phyloP scores from a whole-genome alignment of 345 rosid genomes.

The Ailanthus altissimus region DNA sequence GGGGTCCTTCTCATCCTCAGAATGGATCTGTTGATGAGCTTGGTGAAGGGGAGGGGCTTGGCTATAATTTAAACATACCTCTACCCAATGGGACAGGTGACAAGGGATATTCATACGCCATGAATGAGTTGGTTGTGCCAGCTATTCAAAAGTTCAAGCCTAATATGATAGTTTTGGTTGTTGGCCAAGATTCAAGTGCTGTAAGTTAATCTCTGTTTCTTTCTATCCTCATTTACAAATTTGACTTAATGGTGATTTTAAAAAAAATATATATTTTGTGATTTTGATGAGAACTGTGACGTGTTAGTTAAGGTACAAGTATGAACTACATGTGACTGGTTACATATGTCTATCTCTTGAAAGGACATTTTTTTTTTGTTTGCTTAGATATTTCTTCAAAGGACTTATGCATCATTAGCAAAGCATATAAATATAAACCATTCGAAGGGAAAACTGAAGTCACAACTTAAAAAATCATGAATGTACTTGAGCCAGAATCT shows the following conservation, averaged over 20 bases:
- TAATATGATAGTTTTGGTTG: conserved; percentile 68
- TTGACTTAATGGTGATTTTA: neutral
- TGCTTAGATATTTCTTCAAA: too few species aligned
- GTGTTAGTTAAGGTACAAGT: neutral
- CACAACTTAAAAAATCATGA: too few species aligned
- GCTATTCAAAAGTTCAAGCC: conserved; percentile 61
- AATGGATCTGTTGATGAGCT: conserved; percentile 70
- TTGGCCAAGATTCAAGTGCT: conserved; percentile 93
- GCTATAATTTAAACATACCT: conserved; percentile 81
- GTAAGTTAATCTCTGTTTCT: conserved; percentile 58
- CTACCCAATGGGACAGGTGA: conserved; percentile 94
- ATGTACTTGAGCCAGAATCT: neutral
- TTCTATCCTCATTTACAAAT: neutral
- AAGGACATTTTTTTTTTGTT: conserved; percentile 1
- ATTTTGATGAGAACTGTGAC: neutral
- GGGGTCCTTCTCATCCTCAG: conserved; percentile 97
- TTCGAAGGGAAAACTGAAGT: conserved; percentile 10
- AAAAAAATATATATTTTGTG: too few species aligned
- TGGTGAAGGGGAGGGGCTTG: conserved; percentile 76
- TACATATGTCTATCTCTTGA: neutral
- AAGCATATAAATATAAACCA: neutral
- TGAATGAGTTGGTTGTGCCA: conserved; percentile 63
- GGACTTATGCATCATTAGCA: too few species aligned
- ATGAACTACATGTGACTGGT: neutral
- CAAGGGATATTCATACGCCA: conserved; percentile 64